phyloP scores from a whole-genome alignment of 371 early-diverging fungal species.

The Mortierella sp. region DNA sequence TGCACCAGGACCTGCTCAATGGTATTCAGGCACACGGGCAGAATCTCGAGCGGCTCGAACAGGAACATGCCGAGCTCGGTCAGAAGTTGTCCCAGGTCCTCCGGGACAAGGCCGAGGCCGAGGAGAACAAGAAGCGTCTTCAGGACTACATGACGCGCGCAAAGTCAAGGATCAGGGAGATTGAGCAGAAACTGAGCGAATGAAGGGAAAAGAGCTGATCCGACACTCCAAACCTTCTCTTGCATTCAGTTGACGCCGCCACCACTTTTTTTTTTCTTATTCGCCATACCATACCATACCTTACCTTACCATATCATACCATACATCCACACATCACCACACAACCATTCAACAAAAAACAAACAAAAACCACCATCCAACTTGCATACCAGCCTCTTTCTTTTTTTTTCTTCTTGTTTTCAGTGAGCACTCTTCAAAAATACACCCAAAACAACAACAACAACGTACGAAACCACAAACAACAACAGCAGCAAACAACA shows the following conservation, averaged over 20 bases:
- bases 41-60: slow-evolving; percentile 28
- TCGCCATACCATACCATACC: neutral
- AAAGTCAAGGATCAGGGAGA: slow-evolving; percentile 47
- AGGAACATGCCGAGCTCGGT: slow-evolving; percentile 42
- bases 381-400: neutral
- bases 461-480: neutral
- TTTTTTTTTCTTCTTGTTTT: neutral
- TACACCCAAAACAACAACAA: neutral
- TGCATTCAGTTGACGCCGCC: slow-evolving; percentile 1
- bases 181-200: slow-evolving; percentile 47
- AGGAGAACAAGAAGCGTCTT: slow-evolving; percentile 52
- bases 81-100: slow-evolving; percentile 38
- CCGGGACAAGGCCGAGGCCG: slow-evolving; percentile 52
- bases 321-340: too few species aligned
- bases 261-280: neutral
- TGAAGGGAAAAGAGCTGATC: slow-evolving; percentile 8
- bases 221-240: neutral
- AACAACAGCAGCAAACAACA: slow-evolving; percentile 9
- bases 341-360: too few species aligned
- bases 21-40: slow-evolving; percentile 4
- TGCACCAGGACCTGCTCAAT: slow-evolving; percentile 4
- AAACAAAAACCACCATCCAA: slow-evolving; percentile 10
- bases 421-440: slow-evolving; percentile 3
- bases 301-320: neutral
- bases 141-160: slow-evolving; percentile 40